Conservation (phyloP, 306 rosid species). For the Begonia fuchsioides region DNA sequence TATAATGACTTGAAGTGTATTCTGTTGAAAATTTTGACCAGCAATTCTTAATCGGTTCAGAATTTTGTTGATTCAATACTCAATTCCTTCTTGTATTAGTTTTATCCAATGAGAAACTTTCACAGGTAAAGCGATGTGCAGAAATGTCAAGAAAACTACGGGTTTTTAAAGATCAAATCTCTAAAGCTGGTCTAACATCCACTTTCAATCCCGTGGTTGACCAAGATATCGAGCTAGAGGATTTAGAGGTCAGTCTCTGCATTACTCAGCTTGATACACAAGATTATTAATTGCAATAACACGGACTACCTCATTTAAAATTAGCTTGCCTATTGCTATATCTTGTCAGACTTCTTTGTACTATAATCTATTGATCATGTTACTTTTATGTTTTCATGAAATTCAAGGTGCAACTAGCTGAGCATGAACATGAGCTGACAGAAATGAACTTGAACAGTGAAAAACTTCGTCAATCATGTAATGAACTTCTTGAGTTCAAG, state of each 20-base stretch:
- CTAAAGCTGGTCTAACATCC: constrained; percentile 61
- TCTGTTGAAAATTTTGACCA: no score
- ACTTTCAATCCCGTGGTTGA: constrained; percentile 43
- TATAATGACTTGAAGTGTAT: no score
- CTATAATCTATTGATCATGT: no score
- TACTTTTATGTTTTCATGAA: no score
- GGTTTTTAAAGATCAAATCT: constrained; percentile 81
- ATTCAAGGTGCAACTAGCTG: constrained; percentile 66
- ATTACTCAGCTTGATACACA: no score
- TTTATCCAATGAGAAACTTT: constrained; percentile 13
- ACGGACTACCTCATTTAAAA: no score
- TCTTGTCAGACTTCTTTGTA: no score
- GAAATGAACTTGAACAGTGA: constrained; percentile 91
- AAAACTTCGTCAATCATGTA: constrained; percentile 75
- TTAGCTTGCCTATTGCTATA: no score
- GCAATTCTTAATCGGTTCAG: background rate
- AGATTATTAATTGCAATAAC: no score
- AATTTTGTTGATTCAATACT: constrained; percentile 4
- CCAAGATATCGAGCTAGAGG: constrained; percentile 71
- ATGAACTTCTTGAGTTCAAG: constrained; percentile 94
- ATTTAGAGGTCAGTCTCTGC: constrained; percentile 54
- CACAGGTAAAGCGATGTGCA: constrained; percentile 93
- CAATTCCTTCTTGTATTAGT: constrained; percentile 4
- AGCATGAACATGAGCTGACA: constrained; percentile 86
- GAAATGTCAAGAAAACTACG: constrained; percentile 97